These are phyloP conservation scores for Citrus sp. DNA, from an alignment of 345 rosid species.

Conservation along the genomic window DNA sequence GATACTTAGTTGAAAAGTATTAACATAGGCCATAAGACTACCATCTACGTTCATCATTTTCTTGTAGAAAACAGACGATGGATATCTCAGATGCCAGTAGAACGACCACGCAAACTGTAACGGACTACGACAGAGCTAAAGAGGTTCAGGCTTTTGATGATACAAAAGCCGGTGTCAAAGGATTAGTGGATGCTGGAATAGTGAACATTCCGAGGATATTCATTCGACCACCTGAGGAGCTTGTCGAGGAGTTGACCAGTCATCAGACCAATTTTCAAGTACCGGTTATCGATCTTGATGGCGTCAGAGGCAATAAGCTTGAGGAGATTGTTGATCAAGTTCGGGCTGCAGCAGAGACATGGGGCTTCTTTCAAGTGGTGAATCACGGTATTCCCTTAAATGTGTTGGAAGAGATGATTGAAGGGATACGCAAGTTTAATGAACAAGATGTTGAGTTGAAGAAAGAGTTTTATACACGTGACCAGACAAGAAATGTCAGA, in stretches of 20 bases:
- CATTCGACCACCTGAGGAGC: conserved; percentile 9
- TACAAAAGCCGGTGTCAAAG: conserved; percentile 39
- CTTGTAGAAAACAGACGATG: neutral
- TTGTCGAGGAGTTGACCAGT: neutral
- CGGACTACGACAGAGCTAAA: conserved; percentile 5
- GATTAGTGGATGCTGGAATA: conserved; percentile 36
- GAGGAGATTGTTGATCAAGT: conserved; percentile 22
- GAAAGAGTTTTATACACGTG: conserved; percentile 15
- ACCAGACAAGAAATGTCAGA: neutral
- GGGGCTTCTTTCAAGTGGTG: conserved; percentile 50
- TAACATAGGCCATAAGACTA: no score
- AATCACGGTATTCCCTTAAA: conserved; percentile 38
- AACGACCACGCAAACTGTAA: neutral
- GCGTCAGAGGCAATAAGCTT: conserved; percentile 3
- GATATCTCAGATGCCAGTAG: neutral
- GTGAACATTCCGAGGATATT: conserved; percentile 16
- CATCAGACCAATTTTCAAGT: neutral
- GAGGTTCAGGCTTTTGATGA: conserved; percentile 42
- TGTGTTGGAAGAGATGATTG: conserved; percentile 15
- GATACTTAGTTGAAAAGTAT: no score
- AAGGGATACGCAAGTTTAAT: conserved; percentile 11
- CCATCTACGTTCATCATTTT: neutral
- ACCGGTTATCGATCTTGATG: conserved; percentile 19
- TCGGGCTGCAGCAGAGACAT: conserved; percentile 25
- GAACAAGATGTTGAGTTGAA: conserved; percentile 16